A percentile compares a stretch with the other conserved stretches of the same genome.
phyloP scores from a whole-genome alignment of 768 basidiomycete species.

The Phanerochaete sordida region DNA sequence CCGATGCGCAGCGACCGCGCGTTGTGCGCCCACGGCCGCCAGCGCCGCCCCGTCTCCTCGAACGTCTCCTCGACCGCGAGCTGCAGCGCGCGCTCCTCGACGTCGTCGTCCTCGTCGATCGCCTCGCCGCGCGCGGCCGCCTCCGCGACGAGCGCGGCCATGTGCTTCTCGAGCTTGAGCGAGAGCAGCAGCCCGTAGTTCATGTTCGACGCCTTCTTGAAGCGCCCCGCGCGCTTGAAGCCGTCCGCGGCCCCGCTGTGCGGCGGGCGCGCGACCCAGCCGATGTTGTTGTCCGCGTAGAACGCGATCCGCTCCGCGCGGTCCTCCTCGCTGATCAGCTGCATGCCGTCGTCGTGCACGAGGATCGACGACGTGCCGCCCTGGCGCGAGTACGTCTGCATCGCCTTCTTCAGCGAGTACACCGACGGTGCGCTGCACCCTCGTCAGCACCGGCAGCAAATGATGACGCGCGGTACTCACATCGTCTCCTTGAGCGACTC shows the following conservation, averaged over 20 bases:
- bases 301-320: conserved; percentile 64
- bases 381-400: conserved; percentile 86
- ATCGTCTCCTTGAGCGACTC: conserved; percentile 80
- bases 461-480: conserved; percentile 38
- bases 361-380: conserved; percentile 80
- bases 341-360: conserved; percentile 82
- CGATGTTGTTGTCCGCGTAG: conserved; percentile 74
- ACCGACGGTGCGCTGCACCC: conserved; percentile 63
- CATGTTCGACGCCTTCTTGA: conserved; percentile 95
- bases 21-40: conserved; percentile 76
- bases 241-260: conserved; percentile 61
- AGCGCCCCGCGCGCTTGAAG: conserved; percentile 79
- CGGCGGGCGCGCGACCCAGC: conserved; percentile 78
- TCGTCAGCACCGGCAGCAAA: not conserved
- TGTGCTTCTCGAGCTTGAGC: conserved; percentile 51
- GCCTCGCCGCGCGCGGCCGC: conserved; percentile 30
- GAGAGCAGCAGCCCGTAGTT: conserved; percentile 74
- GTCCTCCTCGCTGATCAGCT: conserved; percentile 59
- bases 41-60: conserved; percentile 51
- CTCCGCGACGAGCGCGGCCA: conserved; percentile 43
- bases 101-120: conserved; percentile 39
- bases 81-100: conserved; percentile 73
- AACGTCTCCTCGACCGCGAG: conserved; percentile 74
- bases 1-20: conserved; percentile 73
- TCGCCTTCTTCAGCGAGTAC: conserved; percentile 76